Evolutionary conservation across 306 rosid species (phyloP).

Genomic region (Corylus heterophylla): DNA sequence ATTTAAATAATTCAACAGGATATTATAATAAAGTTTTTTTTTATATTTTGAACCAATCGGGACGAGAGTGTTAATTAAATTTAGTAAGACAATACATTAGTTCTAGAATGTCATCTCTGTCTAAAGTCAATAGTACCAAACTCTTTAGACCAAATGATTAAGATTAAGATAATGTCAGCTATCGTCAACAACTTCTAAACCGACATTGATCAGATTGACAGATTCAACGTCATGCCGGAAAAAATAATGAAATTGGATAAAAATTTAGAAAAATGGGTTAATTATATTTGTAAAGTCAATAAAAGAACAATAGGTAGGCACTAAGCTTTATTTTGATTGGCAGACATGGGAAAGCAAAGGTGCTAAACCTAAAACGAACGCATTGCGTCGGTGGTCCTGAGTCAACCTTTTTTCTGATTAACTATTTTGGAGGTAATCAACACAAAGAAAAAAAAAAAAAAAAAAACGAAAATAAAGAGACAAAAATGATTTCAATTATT

Average conservation of each 20-base stretch:
- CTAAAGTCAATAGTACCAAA: conserved; percentile 21
- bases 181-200: not conserved
- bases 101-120: conserved; percentile 20
- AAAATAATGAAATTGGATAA: not conserved
- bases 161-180: conserved; percentile 4
- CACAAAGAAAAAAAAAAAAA: not conserved
- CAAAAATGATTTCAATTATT: not conserved
- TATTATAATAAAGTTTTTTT: no score
- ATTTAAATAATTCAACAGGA: no score
- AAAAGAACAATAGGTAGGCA: not conserved
- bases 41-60: no score
- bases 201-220: not conserved
- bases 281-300: not conserved
- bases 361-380: not conserved
- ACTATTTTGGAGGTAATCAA: no score
- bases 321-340: not conserved
- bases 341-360: not conserved
- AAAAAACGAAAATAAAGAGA: not conserved
- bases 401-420: not conserved
- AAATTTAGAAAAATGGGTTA: not conserved
- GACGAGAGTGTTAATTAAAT: no score
- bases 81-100: not conserved
- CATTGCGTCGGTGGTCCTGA: not conserved
- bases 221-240: not conserved
- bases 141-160: conserved; percentile 6